Conservation (phyloP, 352 stramenopile genomes). For the Thraustochytrium striatum region DNA sequence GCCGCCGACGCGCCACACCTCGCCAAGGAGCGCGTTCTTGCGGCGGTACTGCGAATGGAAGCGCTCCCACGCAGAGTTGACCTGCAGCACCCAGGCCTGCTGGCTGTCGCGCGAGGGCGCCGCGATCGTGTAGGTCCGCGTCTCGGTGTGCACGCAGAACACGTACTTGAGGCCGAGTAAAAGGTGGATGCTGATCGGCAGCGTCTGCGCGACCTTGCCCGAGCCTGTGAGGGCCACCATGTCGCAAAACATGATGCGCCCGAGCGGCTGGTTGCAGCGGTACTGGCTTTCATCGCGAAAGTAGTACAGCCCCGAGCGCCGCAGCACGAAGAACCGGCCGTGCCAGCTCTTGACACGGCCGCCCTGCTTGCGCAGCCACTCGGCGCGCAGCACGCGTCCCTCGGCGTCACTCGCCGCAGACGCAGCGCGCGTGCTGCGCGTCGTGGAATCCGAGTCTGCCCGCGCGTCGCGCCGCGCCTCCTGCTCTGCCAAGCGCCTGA, state of each 20-base stretch:
- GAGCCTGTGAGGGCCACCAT: neutral
- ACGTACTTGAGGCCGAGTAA: constrained; percentile 8
- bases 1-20: constrained; percentile 12
- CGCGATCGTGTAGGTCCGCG: constrained; percentile 13
- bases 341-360: constrained; percentile 32
- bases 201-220: neutral
- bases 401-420: constrained; percentile 1
- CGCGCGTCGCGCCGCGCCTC: too few relatives aligned
- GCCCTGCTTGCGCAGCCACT: constrained; percentile 4
- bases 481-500: neutral
- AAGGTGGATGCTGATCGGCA: neutral
- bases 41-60: neutral
- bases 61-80: constrained; percentile 11
- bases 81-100: neutral
- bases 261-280: neutral
- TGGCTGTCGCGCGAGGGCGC: neutral
- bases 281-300: constrained; percentile 5
- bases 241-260: neutral
- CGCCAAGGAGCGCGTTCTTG: neutral
- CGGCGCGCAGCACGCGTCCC: neutral
- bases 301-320: neutral
- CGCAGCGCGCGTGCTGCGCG: neutral
- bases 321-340: constrained; percentile 28
- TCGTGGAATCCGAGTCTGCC: too few relatives aligned
- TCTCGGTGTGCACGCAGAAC: constrained; percentile 23